Percentiles rank a stretch among this genome's conserved stretches.
These are phyloP conservation scores for Penstemon davidsonii DNA, from an alignment of 257 asterid genomes.

Conservation along the genomic window DNA sequence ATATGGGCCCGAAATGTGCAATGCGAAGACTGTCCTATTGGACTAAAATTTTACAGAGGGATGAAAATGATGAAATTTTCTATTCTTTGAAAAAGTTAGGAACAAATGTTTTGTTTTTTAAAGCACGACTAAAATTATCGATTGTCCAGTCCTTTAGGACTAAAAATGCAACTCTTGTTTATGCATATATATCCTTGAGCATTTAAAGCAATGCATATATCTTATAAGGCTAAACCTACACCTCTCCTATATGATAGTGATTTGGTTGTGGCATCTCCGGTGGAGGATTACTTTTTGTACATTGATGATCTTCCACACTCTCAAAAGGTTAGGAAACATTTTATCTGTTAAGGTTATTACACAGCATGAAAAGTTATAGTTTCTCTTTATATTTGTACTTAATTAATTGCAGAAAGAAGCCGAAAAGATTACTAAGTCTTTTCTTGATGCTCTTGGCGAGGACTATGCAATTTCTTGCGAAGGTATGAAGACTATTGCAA, in stretches of 20 bases:
- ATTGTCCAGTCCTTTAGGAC: no score
- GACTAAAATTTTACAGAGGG: no score
- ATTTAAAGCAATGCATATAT: not conserved
- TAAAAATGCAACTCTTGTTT: constrained; percentile 2
- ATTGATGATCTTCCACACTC: constrained; percentile 77
- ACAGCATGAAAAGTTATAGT: constrained; percentile 19
- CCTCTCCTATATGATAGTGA: constrained; percentile 43
- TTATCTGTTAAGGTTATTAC: not conserved
- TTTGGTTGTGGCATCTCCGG: constrained; percentile 88
- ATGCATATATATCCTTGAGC: not conserved
- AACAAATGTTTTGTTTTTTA: no score
- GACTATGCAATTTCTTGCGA: constrained; percentile 82
- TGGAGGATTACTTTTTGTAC: constrained; percentile 81
- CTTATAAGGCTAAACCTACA: constrained; percentile 4
- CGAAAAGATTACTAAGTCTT: constrained; percentile 56
- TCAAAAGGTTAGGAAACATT: constrained; percentile 56
- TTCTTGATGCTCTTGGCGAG: constrained; percentile 92
- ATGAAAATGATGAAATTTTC: no score
- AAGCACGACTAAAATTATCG: no score
- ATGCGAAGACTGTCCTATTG: no score
- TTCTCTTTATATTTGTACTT: constrained; percentile 4
- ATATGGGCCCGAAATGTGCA: no score
- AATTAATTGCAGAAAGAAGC: constrained; percentile 61
- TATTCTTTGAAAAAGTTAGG: no score
- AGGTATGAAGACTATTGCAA: constrained; percentile 44